Percentiles rank a stretch among this genome's conserved stretches.
phyloP scores from a whole-genome alignment of 2,329 filamentous ascomycete genomes.

The Plectosphaerella sp. region DNA sequence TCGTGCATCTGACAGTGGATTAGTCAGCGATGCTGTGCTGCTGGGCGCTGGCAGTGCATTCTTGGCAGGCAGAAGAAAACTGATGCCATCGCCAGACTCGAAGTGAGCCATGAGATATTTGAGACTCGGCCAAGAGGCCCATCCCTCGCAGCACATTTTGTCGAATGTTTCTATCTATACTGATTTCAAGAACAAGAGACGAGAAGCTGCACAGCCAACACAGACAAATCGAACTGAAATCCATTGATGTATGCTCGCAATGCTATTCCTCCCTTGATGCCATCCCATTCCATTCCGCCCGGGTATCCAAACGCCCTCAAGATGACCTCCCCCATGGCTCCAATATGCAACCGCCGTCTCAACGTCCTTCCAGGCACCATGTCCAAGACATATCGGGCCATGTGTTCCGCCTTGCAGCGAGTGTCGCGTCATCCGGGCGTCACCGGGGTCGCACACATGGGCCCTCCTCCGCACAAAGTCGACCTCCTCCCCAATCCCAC shows the following conservation, averaged over 20 bases:
- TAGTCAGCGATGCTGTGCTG: no score
- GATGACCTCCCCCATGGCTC: no score
- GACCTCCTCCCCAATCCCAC: neutral
- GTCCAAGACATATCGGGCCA: neutral
- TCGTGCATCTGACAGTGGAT: neutral
- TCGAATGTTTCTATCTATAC: no score
- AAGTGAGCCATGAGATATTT: neutral
- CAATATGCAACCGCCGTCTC: no score
- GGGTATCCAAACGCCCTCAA: no score
- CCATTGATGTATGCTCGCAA: neutral
- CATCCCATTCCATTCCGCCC: neutral
- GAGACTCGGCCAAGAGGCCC: neutral
- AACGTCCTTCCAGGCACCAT: neutral
- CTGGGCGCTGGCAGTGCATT: no score
- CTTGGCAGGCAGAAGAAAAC: neutral
- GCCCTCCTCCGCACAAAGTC: neutral
- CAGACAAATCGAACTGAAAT: neutral
- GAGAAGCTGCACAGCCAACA: no score
- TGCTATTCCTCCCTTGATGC: neutral
- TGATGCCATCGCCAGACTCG: neutral
- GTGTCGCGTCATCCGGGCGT: neutral
- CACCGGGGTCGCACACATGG: neutral
- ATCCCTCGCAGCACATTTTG: neutral
- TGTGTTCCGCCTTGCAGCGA: neutral
- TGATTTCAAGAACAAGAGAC: no score